Conservation (phyloP, 106 monocot species). For the Posidonia australis region DNA sequence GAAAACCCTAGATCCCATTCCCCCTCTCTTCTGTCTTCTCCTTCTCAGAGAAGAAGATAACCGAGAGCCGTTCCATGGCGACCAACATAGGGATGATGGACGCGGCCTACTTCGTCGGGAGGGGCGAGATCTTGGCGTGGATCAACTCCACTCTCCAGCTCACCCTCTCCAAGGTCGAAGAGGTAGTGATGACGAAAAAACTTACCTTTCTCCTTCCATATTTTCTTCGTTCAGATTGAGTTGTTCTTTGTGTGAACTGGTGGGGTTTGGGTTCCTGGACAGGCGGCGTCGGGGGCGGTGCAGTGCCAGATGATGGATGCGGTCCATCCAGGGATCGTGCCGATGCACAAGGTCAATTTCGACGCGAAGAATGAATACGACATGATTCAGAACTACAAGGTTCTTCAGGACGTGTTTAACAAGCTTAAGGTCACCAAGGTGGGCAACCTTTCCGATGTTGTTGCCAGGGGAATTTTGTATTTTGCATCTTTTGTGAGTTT, state of each 20-base stretch:
- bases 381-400: slow-evolving; percentile 99
- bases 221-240: background rate
- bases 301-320: slow-evolving; percentile 97
- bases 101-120: slow-evolving; percentile 85
- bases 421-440: slow-evolving; percentile 99
- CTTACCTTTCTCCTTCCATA: background rate
- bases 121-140: slow-evolving; percentile 88
- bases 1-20: no score
- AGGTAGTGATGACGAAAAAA: slow-evolving; percentile 30
- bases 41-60: no score
- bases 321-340: slow-evolving; percentile 83
- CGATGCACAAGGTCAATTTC: slow-evolving; percentile 99
- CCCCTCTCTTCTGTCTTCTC: no score
- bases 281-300: slow-evolving; percentile 92
- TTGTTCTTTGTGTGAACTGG: background rate
- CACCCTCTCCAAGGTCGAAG: slow-evolving; percentile 88
- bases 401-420: slow-evolving; percentile 96
- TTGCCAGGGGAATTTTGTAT: no score
- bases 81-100: slow-evolving; percentile 98
- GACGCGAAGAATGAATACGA: slow-evolving; percentile 98
- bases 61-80: slow-evolving; percentile 24
- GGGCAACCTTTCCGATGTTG: background rate
- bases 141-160: slow-evolving; percentile 97
- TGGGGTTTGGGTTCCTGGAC: background rate
- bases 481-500: no score